Conservation (phyloP, 768 basidiomycete genomes). For the Leucocoprinus sp. region DNA sequence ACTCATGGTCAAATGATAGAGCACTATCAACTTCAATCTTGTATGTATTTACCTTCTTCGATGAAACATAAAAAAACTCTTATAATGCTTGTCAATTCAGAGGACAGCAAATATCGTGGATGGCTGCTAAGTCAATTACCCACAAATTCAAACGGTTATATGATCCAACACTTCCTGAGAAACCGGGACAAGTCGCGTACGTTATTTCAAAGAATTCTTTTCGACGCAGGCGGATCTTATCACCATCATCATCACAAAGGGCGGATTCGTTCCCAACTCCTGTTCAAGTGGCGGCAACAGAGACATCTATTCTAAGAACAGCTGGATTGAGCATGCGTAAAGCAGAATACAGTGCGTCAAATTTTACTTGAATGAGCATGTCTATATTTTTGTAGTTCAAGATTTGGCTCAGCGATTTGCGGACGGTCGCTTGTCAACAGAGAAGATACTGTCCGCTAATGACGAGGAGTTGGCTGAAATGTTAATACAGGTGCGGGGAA, state of each 20-base stretch:
- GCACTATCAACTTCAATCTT: conserved; percentile 59
- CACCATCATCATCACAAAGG: not conserved
- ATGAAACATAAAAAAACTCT: not conserved
- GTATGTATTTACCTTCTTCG: conserved; percentile 27
- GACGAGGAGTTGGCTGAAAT: conserved; percentile 74
- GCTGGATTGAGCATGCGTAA: conserved; percentile 83
- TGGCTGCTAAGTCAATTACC: conserved; percentile 76
- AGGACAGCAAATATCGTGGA: conserved; percentile 79
- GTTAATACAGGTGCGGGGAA: conserved; percentile 71
- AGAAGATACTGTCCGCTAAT: conserved; percentile 57
- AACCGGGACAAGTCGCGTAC: conserved; percentile 15
- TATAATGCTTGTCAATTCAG: conserved; percentile 22
- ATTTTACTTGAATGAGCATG: not conserved
- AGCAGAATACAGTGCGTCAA: conserved; percentile 71
- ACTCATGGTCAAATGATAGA: not conserved
- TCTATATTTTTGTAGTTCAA: conserved; percentile 39
- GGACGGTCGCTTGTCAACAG: conserved; percentile 69
- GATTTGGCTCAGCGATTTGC: conserved; percentile 76
- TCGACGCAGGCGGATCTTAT: not conserved
- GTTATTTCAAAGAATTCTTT: not conserved
- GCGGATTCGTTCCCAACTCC: conserved; percentile 57
- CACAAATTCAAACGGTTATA: conserved; percentile 75
- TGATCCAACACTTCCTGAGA: conserved; percentile 67
- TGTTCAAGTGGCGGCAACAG: conserved; percentile 52
- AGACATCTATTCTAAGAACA: conserved; percentile 49